Evolutionary conservation across 768 basidiomycete genomes (phyloP), one percentile per base, ranked within the genome.

Genomic region (Leucocoprinus birnbaumii): DNA sequence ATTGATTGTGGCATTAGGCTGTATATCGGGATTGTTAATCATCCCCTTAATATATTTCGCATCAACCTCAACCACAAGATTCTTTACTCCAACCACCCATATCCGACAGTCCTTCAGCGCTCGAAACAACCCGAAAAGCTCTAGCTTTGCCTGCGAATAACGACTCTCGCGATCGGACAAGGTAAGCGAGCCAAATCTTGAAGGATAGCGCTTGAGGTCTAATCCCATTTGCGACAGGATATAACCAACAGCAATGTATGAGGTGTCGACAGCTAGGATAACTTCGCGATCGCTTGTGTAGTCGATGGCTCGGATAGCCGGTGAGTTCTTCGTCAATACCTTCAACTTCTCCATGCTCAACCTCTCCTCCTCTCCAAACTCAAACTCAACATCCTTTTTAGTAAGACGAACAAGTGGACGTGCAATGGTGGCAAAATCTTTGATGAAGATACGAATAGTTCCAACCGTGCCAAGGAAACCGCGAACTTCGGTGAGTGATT

Each of bases 41-140:
- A 71, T 71, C 6, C 68, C 67, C 44, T 65, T 64, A 35, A 71
- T 63, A 31, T 71, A 76, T 26, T 63, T 63, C 13, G 69, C 68
- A 48, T 71, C 66, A 0, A 68, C 63, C 38, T 72, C 68, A 4
- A 69, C 60, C 1, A 57, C 46, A 2, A 67, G 58, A 14, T 62
- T 61, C 2, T 48, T 43, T 0, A 70, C 57, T 0, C 72, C 62
- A 25, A 71, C 58, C 1, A 71, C 48, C 37, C 61, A 67, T 0
- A 70, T 41, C 1, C 60, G 21, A 10, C 56, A 37, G 0, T 63
- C 61, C 1, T 57, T 53, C 1, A 73, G 61, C 0, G 61, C 61
- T 0, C 57, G 50, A 44, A 65, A 71, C 1, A 71, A 56, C 0
- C 69, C 61, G 51, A 67, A 71, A 0, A 75, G 58, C 53, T 75